Evolutionary conservation across 1,139 yeast species (phyloP).

Genomic region (Pichia norvegensis): DNA sequence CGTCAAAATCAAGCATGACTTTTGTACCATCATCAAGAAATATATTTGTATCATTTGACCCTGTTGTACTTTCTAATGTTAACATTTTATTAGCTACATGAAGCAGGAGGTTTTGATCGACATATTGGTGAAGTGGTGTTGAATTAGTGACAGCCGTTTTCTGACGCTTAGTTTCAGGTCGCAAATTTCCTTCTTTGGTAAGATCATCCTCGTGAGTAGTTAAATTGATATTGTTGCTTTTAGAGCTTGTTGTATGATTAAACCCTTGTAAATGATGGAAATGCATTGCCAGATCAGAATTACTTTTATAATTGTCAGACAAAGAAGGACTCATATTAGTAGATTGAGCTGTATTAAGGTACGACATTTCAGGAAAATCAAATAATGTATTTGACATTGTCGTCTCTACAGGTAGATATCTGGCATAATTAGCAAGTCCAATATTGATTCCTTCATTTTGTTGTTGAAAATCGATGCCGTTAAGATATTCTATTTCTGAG

Average conservation of each 20-base stretch:
- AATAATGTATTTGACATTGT: background rate
- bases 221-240: background rate
- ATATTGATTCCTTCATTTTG: background rate
- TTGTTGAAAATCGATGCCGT: conserved; percentile 1
- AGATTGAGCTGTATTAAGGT: background rate
- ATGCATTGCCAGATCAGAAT: conserved; percentile 1
- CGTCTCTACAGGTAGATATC: conserved; percentile 7
- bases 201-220: too few species aligned
- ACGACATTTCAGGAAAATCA: background rate
- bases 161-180: background rate
- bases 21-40: background rate
- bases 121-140: background rate
- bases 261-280: background rate
- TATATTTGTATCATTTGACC: background rate
- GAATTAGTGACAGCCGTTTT: background rate
- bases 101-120: background rate
- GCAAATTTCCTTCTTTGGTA: background rate
- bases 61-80: background rate
- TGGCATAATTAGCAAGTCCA: background rate
- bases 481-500: conserved; percentile 6
- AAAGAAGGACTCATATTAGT: background rate
- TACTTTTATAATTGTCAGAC: background rate
- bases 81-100: conserved; percentile 2
- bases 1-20: background rate
- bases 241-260: background rate